Conservation (phyloP, 169 alveolate species). For the Plasmodium relictum region DNA sequence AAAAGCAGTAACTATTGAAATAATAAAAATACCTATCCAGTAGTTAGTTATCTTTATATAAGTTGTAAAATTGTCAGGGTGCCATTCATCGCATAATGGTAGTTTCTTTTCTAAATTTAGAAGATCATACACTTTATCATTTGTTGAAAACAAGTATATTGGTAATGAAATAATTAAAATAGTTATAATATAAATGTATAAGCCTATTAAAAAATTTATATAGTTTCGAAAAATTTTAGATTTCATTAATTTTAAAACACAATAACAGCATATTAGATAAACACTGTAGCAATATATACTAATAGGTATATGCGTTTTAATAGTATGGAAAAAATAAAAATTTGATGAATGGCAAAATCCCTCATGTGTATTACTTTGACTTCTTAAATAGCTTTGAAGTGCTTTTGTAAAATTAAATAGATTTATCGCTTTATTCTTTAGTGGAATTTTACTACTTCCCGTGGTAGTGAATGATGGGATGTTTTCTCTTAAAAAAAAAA, state of each 20-base stretch:
- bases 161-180: constrained; percentile 59
- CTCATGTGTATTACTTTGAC: constrained; percentile 75
- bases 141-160: constrained; percentile 67
- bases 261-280: constrained; percentile 61
- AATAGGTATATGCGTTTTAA: constrained; percentile 47
- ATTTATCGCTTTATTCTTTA: constrained; percentile 44
- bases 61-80: constrained; percentile 44
- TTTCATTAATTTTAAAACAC: constrained; percentile 62
- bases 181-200: constrained; percentile 39
- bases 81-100: constrained; percentile 70
- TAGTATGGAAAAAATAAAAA: constrained; percentile 72
- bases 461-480: constrained; percentile 59
- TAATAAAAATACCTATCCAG: constrained; percentile 45
- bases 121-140: constrained; percentile 48
- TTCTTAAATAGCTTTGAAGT: constrained; percentile 61
- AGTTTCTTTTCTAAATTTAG: constrained; percentile 21
- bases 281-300: constrained; percentile 63
- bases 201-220: constrained; percentile 47
- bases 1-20: constrained; percentile 40
- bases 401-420: constrained; percentile 54
- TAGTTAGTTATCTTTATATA: constrained; percentile 39
- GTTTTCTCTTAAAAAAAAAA: constrained; percentile 51
- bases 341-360: constrained; percentile 64
- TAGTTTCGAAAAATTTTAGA: constrained; percentile 33
- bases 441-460: constrained; percentile 50